Evolutionary conservation across 2,329 filamentous ascomycete species (phyloP), one percentile per base, ranked within the genome.

Genomic region (Diaporthe citri): DNA sequence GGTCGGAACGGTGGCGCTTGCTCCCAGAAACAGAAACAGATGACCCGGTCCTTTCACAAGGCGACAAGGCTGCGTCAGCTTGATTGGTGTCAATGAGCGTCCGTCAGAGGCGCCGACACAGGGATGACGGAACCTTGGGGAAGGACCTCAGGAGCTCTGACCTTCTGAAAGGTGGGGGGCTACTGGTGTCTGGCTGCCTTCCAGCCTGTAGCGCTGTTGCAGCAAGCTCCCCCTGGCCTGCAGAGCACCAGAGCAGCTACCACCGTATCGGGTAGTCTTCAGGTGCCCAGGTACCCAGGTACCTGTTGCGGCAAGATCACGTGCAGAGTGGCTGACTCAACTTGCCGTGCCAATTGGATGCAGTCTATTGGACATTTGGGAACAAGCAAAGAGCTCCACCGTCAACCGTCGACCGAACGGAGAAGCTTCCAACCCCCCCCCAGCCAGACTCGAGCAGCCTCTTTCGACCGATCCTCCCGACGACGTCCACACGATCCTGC

Each of bases 401-500:
- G n/a, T 22, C 31, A 56, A 39, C n/a, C 52, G n/a, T 39, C 57
- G 48, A 55, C 59, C 52, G 72, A 59, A 56, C 60, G 60, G 34
- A 55, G 48, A 52, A 75, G 67, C 73, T 71, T 36, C 70, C 66
- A 69, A 62, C 1, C 51, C 10, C 51, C 10, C 59, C 59, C 76
- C 57, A 59, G 64, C 64, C 48, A 69, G 48, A 69, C 34, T 28
- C 48, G 34, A 55, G 43, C 64, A 69, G 34, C 60, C 64, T 69
- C 73, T 72, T 57, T 41, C 52, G 67, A 59, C 73, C 70, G 66
- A 57, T 51, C 31, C 55, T 46, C 56, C 67, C 34, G 52, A 64
- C 67, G 59, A 75, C 74, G 46, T 74, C 51, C 56, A 70, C 77
- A 66, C 59, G 75, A 57, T 62, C 59, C 62, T n/a, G 34, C 28